Conservation (phyloP, 164 flowering plant species). For the Piper longum region DNA sequence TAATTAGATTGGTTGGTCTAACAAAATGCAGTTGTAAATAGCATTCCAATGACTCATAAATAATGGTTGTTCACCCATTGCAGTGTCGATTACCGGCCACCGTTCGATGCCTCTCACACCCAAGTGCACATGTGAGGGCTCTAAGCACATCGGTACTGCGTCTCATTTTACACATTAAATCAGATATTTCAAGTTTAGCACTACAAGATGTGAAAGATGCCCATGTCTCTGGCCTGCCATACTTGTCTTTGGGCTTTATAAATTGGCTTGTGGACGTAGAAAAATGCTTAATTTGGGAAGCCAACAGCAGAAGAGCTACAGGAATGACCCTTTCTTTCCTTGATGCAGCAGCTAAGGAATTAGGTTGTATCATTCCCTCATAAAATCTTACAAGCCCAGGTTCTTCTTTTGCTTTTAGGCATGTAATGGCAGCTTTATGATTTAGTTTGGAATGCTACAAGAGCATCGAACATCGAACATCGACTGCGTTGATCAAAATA, state of each 20-base stretch:
- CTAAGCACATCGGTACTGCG: constrained; percentile 88
- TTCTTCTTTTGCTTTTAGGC: too few species aligned
- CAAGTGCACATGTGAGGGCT: constrained; percentile 94
- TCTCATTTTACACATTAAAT: constrained; percentile 38
- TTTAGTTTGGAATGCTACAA: too few species aligned
- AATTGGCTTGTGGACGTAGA: constrained; percentile 68
- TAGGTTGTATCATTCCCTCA: constrained; percentile 50
- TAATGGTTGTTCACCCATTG: constrained; percentile 7
- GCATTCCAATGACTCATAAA: too few species aligned
- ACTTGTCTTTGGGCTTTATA: constrained; percentile 25
- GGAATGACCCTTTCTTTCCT: constrained; percentile 54
- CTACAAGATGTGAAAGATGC: constrained; percentile 21
- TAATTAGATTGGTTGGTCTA: too few species aligned
- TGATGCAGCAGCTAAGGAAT: constrained; percentile 57
- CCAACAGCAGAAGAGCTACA: constrained; percentile 45
- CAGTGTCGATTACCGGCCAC: constrained; percentile 96
- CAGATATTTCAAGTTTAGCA: constrained; percentile 16
- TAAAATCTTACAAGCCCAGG: neutral
- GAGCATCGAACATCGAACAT: too few species aligned
- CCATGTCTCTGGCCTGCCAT: constrained; percentile 21
- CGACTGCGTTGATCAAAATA: too few species aligned
- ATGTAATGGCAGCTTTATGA: too few species aligned
- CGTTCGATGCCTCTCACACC: constrained; percentile 78
- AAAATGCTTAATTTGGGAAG: constrained; percentile 81
- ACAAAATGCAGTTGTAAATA: too few species aligned